Percentiles rank a stretch among this genome's conserved stretches.
phyloP scores from a whole-genome alignment of 805 yeast genomes.

The Candida parachauliodes region DNA sequence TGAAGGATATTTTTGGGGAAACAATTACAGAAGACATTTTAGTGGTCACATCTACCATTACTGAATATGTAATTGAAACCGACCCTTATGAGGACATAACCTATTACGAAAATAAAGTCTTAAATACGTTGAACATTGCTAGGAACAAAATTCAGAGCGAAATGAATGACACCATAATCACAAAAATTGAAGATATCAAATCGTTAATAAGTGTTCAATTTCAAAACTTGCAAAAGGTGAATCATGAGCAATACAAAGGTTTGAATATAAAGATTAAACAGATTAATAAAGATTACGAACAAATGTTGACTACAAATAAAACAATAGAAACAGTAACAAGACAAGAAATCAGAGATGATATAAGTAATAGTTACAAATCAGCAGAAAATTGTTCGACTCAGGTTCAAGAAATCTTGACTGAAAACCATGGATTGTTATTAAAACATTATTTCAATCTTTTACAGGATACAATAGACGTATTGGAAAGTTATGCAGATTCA shows the following conservation, averaged over 20 bases:
- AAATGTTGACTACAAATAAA: constrained; percentile 21
- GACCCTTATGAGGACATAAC: constrained; percentile 23
- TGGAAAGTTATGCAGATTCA: constrained; percentile 72
- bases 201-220: constrained; percentile 23
- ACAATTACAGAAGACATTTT: no score
- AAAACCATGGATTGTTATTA: constrained; percentile 24
- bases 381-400: constrained; percentile 18
- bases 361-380: constrained; percentile 20
- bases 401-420: constrained; percentile 24
- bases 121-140: constrained; percentile 33
- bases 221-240: constrained; percentile 24
- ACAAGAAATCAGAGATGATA: constrained; percentile 35
- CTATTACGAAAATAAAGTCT: constrained; percentile 31
- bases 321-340: constrained; percentile 23
- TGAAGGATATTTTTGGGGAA: constrained; percentile 19
- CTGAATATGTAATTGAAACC: constrained; percentile 8
- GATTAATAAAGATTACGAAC: constrained; percentile 33
- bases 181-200: constrained; percentile 21
- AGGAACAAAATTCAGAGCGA: constrained; percentile 27
- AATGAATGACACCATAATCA: constrained; percentile 24
- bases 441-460: constrained; percentile 26
- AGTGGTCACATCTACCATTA: constrained; percentile 22
- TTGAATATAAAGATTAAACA: constrained; percentile 26
- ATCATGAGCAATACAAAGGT: constrained; percentile 27
- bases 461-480: constrained; percentile 54